A percentile compares a stretch with the other conserved stretches of the same genome.
Evolutionary conservation across 768 basidiomycete genomes (phyloP).

Genomic region (Strobilomyces confusus): DNA sequence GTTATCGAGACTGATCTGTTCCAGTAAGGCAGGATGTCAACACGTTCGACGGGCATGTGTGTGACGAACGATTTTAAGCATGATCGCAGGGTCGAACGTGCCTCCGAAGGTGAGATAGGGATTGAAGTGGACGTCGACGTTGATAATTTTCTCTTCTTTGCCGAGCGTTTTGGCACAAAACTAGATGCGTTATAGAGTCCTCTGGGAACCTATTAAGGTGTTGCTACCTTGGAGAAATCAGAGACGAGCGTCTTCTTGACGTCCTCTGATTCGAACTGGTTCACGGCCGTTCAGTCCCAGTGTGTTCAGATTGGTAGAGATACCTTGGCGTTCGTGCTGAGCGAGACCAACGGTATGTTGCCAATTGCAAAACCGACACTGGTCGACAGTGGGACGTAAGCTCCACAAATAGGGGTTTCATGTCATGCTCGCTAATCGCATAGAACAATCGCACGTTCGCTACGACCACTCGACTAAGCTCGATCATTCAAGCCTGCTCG

Average conservation of each 20-base stretch:
- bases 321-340: conserved; percentile 40
- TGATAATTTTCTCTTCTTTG: conserved; percentile 46
- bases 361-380: too few relatives aligned
- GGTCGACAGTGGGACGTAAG: too few relatives aligned
- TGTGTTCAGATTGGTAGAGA: neutral
- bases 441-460: neutral
- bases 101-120: conserved; percentile 52
- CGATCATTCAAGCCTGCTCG: neutral
- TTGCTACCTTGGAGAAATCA: conserved; percentile 55
- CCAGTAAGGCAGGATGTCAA: neutral
- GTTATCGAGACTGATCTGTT: conserved; percentile 56
- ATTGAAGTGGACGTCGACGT: conserved; percentile 49
- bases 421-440: too few relatives aligned
- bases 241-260: conserved; percentile 36
- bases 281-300: neutral
- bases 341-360: conserved; percentile 38
- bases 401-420: too few relatives aligned
- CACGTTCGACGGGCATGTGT: neutral
- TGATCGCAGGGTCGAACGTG: conserved; percentile 52
- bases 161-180: conserved; percentile 47
- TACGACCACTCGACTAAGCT: neutral
- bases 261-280: conserved; percentile 18
- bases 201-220: neutral
- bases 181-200: conserved; percentile 27
- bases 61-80: conserved; percentile 54